Percentiles rank a stretch among this genome's conserved stretches.
phyloP scores from a whole-genome alignment of 1,139 yeast genomes.

The Zhuliangozyma parablackwelliae region DNA sequence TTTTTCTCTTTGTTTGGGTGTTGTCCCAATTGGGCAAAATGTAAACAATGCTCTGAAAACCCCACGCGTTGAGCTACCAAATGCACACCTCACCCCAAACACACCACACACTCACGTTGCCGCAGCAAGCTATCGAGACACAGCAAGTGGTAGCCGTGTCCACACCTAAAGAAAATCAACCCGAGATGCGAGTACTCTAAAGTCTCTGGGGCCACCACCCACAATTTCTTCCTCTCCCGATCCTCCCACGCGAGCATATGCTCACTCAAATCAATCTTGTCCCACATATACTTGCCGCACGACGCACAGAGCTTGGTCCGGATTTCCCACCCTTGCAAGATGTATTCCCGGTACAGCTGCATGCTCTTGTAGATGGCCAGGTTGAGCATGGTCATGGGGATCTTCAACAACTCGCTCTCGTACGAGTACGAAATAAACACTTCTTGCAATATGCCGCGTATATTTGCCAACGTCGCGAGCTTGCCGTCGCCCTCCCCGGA shows the following conservation, averaged over 20 bases:
- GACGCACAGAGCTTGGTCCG: conserved; percentile 56
- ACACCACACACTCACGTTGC: conserved; percentile 8
- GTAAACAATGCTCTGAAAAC: no score
- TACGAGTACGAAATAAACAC: conserved; percentile 61
- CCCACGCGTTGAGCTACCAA: no score
- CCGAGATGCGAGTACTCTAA: conserved; percentile 14
- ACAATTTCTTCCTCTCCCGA: conserved; percentile 8
- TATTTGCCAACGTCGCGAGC: conserved; percentile 49
- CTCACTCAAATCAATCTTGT: conserved; percentile 30
- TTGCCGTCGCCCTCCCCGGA: conserved; percentile 17
- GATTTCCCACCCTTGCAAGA: conserved; percentile 59
- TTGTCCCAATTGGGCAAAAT: no score
- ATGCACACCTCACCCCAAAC: background rate
- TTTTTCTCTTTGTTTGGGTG: no score
- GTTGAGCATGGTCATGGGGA: conserved; percentile 52
- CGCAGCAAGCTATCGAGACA: conserved; percentile 41
- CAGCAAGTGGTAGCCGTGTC: conserved; percentile 64
- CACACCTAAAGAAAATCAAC: conserved; percentile 33
- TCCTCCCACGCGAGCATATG: conserved; percentile 50
- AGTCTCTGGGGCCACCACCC: conserved; percentile 2
- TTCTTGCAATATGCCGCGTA: conserved; percentile 58
- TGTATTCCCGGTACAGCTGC: conserved; percentile 32
- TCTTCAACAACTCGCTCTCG: conserved; percentile 54
- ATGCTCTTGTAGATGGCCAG: conserved; percentile 48
- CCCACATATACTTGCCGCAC: conserved; percentile 67